These are phyloP conservation scores for Taphrina flavorubra DNA, from an alignment of 1,139 yeast species.

Conservation along the genomic window DNA sequence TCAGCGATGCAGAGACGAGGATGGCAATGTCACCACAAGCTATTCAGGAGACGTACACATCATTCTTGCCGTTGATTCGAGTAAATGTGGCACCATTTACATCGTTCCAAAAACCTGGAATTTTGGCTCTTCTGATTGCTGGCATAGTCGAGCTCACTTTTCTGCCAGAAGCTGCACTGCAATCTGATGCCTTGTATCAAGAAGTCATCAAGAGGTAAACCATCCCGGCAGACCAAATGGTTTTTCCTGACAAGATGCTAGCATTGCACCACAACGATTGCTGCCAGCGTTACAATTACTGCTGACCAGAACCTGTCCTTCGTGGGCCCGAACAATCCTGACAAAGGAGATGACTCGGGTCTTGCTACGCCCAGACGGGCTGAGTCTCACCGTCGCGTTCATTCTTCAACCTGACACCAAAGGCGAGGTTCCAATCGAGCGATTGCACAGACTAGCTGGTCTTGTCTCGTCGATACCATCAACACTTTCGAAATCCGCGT, in stretches of 20 bases:
- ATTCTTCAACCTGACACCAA: conserved; percentile 17
- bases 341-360: conserved; percentile 21
- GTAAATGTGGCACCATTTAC: neutral
- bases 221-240: neutral
- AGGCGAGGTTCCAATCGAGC: conserved; percentile 23
- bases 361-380: conserved; percentile 19
- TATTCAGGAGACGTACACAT: neutral
- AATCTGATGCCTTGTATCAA: neutral
- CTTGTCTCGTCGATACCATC: conserved; percentile 29
- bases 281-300: conserved; percentile 5
- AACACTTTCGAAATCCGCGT: neutral
- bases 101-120: neutral
- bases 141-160: conserved; percentile 10
- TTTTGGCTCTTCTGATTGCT: conserved; percentile 14
- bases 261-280: conserved; percentile 2
- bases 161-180: neutral
- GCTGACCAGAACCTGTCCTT: conserved; percentile 4
- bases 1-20: neutral
- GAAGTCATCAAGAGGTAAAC: neutral
- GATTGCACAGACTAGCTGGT: conserved; percentile 16
- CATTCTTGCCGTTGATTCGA: neutral
- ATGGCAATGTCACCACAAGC: neutral
- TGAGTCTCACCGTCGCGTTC: neutral
- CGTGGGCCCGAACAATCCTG: conserved; percentile 3
- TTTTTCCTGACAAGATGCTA: neutral